phyloP scores from a whole-genome alignment of 495 filamentous ascomycete genomes.

The Xylaria sp. region DNA sequence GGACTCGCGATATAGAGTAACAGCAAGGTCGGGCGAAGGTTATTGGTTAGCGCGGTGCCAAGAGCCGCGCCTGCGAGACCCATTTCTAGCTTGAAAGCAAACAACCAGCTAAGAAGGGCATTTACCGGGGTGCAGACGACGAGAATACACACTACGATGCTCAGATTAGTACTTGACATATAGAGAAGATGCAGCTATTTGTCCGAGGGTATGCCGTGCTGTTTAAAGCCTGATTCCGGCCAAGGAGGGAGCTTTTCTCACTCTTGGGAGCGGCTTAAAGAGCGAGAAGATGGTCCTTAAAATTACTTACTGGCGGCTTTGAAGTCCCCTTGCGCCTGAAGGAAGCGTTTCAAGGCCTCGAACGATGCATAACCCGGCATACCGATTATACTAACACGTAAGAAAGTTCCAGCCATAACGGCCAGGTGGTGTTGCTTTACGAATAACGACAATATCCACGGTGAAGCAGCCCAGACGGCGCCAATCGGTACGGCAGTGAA shows the following conservation, averaged over 20 bases:
- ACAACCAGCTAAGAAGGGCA: constrained; percentile 75
- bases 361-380: constrained; percentile 75
- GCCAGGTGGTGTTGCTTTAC: constrained; percentile 66
- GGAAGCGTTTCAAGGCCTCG: constrained; percentile 74
- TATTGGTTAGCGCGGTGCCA: constrained; percentile 60
- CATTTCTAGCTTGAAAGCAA: constrained; percentile 68
- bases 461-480: constrained; percentile 67
- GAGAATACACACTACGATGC: constrained; percentile 64
- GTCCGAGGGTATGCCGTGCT: neutral
- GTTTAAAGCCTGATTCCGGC: neutral
- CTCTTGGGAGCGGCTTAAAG: neutral
- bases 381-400: constrained; percentile 70
- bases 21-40: constrained; percentile 59
- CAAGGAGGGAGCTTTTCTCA: neutral
- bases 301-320: constrained; percentile 48
- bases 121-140: constrained; percentile 75
- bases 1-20: constrained; percentile 53
- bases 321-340: constrained; percentile 78
- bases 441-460: constrained; percentile 64
- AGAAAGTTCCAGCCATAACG: constrained; percentile 71
- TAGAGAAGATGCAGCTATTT: neutral
- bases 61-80: constrained; percentile 67
- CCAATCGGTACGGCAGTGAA: constrained; percentile 69
- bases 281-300: neutral
- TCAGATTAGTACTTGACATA: neutral